Conservation (phyloP, 129 eudicot genomes). For the Smallanthus sonchifolius region DNA sequence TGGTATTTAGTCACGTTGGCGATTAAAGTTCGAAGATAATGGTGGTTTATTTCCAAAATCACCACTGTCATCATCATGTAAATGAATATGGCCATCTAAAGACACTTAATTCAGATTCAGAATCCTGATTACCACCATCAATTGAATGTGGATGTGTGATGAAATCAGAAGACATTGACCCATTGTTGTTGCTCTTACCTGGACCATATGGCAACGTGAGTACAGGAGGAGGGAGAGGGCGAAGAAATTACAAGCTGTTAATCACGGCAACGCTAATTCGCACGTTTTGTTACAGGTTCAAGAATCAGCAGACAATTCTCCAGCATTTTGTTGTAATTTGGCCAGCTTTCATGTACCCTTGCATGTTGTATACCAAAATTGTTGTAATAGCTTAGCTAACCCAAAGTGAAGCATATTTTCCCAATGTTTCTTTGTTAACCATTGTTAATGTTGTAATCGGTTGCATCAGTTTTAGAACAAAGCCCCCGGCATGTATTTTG, state of each 20-base stretch:
- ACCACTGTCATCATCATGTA: slow-evolving; percentile 22
- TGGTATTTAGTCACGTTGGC: background rate
- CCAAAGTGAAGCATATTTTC: no score
- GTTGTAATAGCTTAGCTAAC: no score
- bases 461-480: no score
- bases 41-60: slow-evolving; percentile 14
- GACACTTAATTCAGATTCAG: slow-evolving; percentile 37
- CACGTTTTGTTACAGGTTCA: no score
- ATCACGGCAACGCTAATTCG: no score
- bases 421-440: no score
- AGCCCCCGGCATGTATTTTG: no score
- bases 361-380: no score
- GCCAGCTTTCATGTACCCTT: no score
- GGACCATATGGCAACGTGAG: slow-evolving; percentile 60
- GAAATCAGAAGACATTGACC: slow-evolving; percentile 24
- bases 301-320: no score
- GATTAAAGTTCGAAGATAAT: background rate
- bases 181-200: slow-evolving; percentile 29
- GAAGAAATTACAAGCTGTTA: slow-evolving; percentile 61
- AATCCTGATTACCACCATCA: slow-evolving; percentile 25
- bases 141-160: slow-evolving; percentile 25
- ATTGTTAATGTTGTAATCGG: no score
- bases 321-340: no score
- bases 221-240: slow-evolving; percentile 41
- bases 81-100: slow-evolving; percentile 29